These are phyloP conservation scores for Zygosaccharomyces sapae DNA, from an alignment of 1,139 yeast genomes.

Conservation along the genomic window DNA sequence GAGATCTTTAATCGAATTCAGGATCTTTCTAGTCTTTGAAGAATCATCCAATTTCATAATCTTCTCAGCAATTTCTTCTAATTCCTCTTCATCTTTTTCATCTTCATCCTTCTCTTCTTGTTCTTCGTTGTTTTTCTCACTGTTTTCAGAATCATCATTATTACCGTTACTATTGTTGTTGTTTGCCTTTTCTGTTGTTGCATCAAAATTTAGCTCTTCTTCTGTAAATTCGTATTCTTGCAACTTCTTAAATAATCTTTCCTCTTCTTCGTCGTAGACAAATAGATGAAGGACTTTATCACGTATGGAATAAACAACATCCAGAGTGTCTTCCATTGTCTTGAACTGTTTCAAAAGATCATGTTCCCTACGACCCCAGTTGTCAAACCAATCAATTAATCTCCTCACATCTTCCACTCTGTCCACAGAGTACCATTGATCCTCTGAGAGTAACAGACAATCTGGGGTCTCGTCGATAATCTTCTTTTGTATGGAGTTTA, in stretches of 20 bases:
- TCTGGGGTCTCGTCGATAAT: slow-evolving; percentile 62
- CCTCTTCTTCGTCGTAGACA: slow-evolving; percentile 43
- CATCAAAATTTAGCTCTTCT: slow-evolving; percentile 26
- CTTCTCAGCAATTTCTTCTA: slow-evolving; percentile 34
- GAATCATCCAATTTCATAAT: slow-evolving; percentile 34
- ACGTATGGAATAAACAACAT: slow-evolving; percentile 58
- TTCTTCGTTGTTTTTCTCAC: slow-evolving; percentile 2
- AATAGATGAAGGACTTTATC: slow-evolving; percentile 46
- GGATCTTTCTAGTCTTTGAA: slow-evolving; percentile 29
- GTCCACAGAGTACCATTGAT: slow-evolving; percentile 71
- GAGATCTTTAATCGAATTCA: slow-evolving; percentile 25
- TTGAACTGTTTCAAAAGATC: slow-evolving; percentile 59
- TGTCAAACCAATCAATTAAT: slow-evolving; percentile 66
- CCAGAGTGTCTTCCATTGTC: slow-evolving; percentile 51
- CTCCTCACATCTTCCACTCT: slow-evolving; percentile 52
- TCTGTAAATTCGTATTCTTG: slow-evolving; percentile 39
- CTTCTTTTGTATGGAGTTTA: slow-evolving; percentile 56
- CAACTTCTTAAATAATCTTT: slow-evolving; percentile 41
- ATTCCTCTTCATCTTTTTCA: slow-evolving; percentile 31
- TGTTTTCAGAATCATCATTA: slow-evolving; percentile 1
- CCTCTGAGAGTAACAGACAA: slow-evolving; percentile 47
- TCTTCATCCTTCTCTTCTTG: neutral
- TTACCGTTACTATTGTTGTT: slow-evolving; percentile 19
- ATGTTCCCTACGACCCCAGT: slow-evolving; percentile 73
- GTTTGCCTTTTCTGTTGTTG: slow-evolving; percentile 23